A percentile compares a stretch with the other conserved stretches of the same genome.
Evolutionary conservation across 345 rosid species (phyloP).

Genomic region (Aquilaria sinensis): DNA sequence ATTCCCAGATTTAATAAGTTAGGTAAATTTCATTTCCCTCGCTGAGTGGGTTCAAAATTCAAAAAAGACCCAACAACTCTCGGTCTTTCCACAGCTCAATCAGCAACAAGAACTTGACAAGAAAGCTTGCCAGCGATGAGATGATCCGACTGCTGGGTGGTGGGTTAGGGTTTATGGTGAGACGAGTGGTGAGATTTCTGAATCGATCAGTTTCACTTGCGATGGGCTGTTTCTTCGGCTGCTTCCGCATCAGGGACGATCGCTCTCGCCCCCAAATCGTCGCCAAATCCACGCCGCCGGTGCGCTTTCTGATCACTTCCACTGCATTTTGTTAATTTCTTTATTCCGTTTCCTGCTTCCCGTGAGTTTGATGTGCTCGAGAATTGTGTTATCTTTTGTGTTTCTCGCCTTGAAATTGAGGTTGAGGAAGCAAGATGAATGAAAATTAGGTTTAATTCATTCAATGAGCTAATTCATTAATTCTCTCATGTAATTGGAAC

Average conservation of each 20-base stretch:
- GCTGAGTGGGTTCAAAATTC: slow-evolving; percentile 32
- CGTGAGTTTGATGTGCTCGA: no score
- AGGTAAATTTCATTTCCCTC: slow-evolving; percentile 31
- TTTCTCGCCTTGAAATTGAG: no score
- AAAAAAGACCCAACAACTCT: slow-evolving; percentile 27
- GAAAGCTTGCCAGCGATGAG: slow-evolving; percentile 6
- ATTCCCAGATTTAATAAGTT: neutral
- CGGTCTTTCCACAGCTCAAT: slow-evolving; percentile 8
- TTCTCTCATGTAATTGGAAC: no score
- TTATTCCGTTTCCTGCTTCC: neutral
- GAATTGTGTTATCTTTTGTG: neutral
- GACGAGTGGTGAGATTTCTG: slow-evolving; percentile 27
- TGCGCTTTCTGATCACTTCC: no score
- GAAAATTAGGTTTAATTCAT: no score
- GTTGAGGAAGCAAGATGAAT: no score
- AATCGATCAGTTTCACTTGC: slow-evolving; percentile 29
- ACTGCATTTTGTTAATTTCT: neutral
- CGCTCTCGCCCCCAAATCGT: slow-evolving; percentile 25
- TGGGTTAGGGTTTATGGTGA: slow-evolving; percentile 15
- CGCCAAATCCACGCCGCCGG: slow-evolving; percentile 18
- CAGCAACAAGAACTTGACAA: neutral
- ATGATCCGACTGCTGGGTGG: no score
- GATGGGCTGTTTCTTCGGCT: slow-evolving; percentile 80
- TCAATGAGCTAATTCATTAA: no score
- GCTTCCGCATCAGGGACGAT: slow-evolving; percentile 57